Percentiles rank a stretch among this genome's conserved stretches.
Evolutionary conservation across 495 filamentous ascomycete genomes (phyloP).

Genomic region (Trichoderma parareesei): DNA sequence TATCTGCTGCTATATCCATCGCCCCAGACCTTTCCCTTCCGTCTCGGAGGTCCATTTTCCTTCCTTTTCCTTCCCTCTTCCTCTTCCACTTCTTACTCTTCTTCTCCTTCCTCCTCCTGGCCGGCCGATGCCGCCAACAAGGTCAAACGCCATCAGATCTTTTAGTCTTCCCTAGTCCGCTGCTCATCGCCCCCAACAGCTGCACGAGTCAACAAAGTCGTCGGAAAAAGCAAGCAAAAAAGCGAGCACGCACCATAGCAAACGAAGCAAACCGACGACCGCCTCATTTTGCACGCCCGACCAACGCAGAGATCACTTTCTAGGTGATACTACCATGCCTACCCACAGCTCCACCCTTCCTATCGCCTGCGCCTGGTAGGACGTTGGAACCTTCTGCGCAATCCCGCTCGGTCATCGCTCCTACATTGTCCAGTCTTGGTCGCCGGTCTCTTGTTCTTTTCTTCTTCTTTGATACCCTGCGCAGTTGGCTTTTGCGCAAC

Average conservation of each 20-base stretch:
- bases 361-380: conserved; percentile 7
- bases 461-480: conserved; percentile 9
- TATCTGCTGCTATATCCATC: too few relatives aligned
- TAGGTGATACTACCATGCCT: neutral
- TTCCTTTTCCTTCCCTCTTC: too few relatives aligned
- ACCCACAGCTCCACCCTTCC: conserved; percentile 1
- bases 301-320: neutral
- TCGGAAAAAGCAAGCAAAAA: neutral
- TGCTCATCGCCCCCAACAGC: neutral
- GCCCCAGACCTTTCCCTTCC: too few relatives aligned
- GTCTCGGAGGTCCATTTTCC: too few relatives aligned
- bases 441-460: neutral
- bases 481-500: conserved; percentile 2
- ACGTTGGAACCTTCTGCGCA: conserved; percentile 1
- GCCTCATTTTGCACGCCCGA: neutral
- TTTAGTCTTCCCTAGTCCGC: neutral
- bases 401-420: neutral
- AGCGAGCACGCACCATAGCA: neutral
- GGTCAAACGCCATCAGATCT: neutral
- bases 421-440: neutral
- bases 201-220: neutral
- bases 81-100: neutral
- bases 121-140: neutral
- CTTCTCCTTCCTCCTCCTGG: neutral
- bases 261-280: neutral